Evolutionary conservation across 495 filamentous ascomycete genomes (phyloP), one percentile per base, ranked within the genome.

Genomic region (Xylaria bambusicola): DNA sequence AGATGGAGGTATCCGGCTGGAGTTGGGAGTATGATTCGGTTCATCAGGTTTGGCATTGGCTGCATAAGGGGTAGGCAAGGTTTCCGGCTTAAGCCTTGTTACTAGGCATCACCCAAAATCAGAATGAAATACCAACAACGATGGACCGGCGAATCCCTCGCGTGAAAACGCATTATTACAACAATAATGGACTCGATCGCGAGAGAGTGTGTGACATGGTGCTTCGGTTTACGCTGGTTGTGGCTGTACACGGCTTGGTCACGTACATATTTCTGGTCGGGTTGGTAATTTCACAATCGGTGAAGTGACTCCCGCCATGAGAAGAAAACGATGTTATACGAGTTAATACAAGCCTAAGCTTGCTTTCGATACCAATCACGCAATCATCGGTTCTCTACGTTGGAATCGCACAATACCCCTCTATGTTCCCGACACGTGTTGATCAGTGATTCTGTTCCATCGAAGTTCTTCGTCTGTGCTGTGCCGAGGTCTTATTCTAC

Each of bases 21-120:
- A 78, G 78, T 81, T 81, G 74, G 75, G 76, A 77, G 76, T 75
- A 72, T 73, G 73, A 76, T 75, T n/a, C 75, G 78, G 77, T 78
- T 77, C 68, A 60, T 76, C 74, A 77, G 77, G 68, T 20, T 49
- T 61, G 50, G 50, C 51, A 68, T 77, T 78, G 73, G 78, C 75
- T 81, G 78, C 78, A 79, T 81, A 64, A 67, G 72, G 77, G 76
- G 73, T 75, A 71, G 75, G 76, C 77, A 75, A 75, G 75, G 78
- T 73, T 69, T 75, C 71, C 63, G 74, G 66, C 71, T 67, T 72
- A 62, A 66, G 63, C 73, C 77, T 74, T 74, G 66, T 66, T 56
- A 64, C 66, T 71, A 71, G 68, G 57, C 68, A 68, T 71, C 68
- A 64, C 65, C 61, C 64, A 55, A 70, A 66, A 64, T 60, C 63